Percentiles rank a stretch among this genome's conserved stretches.
Evolutionary conservation across 805 yeast species (phyloP).

Genomic region (Suhomyces canberraensis): DNA sequence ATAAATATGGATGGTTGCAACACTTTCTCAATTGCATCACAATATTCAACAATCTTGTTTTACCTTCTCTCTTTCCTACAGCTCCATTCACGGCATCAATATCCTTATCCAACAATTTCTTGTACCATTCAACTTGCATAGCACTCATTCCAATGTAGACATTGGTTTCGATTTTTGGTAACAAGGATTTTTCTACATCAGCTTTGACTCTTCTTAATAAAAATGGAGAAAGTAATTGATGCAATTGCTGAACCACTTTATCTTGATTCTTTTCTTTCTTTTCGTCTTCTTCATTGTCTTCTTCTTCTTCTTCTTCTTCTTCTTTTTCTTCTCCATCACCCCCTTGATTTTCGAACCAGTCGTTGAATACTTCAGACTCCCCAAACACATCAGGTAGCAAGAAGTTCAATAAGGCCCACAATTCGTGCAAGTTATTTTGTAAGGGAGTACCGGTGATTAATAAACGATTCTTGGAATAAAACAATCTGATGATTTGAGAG

Average conservation of each 20-base stretch:
- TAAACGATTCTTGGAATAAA: slow-evolving; percentile 79
- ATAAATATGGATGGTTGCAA: slow-evolving; percentile 94
- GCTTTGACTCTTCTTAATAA: slow-evolving; percentile 84
- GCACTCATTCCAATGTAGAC: slow-evolving; percentile 92
- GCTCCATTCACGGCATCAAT: slow-evolving; percentile 96
- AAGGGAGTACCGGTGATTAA: slow-evolving; percentile 95
- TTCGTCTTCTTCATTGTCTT: slow-evolving; percentile 28
- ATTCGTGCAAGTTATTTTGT: slow-evolving; percentile 91
- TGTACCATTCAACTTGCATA: slow-evolving; percentile 93
- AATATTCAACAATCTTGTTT: slow-evolving; percentile 84
- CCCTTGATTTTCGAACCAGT: slow-evolving; percentile 72
- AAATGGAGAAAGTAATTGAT: slow-evolving; percentile 84
- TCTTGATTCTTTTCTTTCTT: slow-evolving; percentile 50
- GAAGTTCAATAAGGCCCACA: slow-evolving; percentile 93
- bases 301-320: slow-evolving; percentile 46
- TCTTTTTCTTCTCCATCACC: slow-evolving; percentile 30
- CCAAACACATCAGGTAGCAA: slow-evolving; percentile 92
- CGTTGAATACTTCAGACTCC: slow-evolving; percentile 84
- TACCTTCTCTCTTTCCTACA: slow-evolving; percentile 90
- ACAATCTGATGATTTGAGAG: slow-evolving; percentile 87
- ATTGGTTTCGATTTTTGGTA: slow-evolving; percentile 89
- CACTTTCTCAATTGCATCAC: slow-evolving; percentile 97
- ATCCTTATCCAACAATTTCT: slow-evolving; percentile 82
- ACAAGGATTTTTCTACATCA: slow-evolving; percentile 86
- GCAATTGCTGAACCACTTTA: slow-evolving; percentile 80